A percentile compares a stretch with the other conserved stretches of the same genome.
Conservation (phyloP, 805 yeast species). For the Tetrapisispora arboricola region DNA sequence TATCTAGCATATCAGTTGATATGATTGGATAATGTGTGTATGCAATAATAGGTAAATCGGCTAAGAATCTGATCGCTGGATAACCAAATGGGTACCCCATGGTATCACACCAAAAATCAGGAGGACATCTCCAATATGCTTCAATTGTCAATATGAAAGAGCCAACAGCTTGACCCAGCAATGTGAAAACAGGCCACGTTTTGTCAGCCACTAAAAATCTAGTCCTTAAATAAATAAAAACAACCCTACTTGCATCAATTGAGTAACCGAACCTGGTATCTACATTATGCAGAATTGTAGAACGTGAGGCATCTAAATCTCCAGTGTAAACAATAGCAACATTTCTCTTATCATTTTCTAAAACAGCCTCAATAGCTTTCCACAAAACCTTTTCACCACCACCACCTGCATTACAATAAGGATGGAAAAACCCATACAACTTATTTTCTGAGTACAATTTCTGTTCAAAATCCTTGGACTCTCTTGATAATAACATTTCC, state of each 20-base stretch:
- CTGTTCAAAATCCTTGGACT: not conserved
- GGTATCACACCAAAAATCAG: constrained; percentile 91
- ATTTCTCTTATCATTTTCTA: constrained; percentile 38
- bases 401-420: constrained; percentile 92
- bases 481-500: not conserved
- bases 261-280: constrained; percentile 45
- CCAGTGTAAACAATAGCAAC: constrained; percentile 68
- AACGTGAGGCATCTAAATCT: constrained; percentile 40
- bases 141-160: constrained; percentile 57
- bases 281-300: constrained; percentile 43
- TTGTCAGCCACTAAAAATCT: constrained; percentile 56
- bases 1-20: constrained; percentile 75
- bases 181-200: constrained; percentile 70
- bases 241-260: constrained; percentile 43
- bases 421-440: constrained; percentile 85
- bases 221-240: constrained; percentile 48
- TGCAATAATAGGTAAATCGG: constrained; percentile 67
- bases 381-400: constrained; percentile 97
- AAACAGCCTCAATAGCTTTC: constrained; percentile 77
- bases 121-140: constrained; percentile 57
- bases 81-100: constrained; percentile 89
- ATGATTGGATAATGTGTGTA: constrained; percentile 95
- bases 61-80: constrained; percentile 43
- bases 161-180: constrained; percentile 83
- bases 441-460: constrained; percentile 10